Conservation (phyloP, 345 rosid genomes). For the Zanthoxylum bungeanum region DNA sequence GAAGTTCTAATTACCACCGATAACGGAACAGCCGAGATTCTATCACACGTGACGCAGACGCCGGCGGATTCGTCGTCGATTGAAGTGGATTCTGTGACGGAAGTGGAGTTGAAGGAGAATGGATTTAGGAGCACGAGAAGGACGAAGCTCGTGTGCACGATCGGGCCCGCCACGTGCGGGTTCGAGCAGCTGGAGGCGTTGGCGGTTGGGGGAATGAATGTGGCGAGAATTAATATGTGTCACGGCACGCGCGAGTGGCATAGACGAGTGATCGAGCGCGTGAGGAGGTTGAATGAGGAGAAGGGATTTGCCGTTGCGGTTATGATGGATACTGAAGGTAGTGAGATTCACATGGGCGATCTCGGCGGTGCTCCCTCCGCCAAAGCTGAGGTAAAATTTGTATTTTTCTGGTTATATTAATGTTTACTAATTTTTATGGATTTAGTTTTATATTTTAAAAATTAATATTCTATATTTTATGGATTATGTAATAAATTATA, state of each 20-base stretch:
- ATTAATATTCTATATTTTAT: neutral
- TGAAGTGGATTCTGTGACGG: conserved; percentile 91
- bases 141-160: conserved; percentile 93
- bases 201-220: conserved; percentile 98
- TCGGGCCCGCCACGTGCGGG: conserved; percentile 88
- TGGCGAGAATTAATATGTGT: conserved; percentile 94
- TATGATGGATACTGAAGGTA: conserved; percentile 99
- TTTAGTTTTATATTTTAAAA: neutral
- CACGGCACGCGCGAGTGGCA: conserved; percentile 98
- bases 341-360: conserved; percentile 99
- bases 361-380: conserved; percentile 83
- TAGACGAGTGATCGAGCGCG: conserved; percentile 68
- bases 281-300: conserved; percentile 84
- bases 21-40: conserved; percentile 43
- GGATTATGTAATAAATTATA: neutral
- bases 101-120: conserved; percentile 94
- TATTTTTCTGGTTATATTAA: neutral
- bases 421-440: no score
- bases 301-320: conserved; percentile 96
- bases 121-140: conserved; percentile 97
- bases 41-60: neutral
- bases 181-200: conserved; percentile 86
- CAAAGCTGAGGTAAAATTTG: conserved; percentile 70
- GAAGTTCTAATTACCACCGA: conserved; percentile 47
- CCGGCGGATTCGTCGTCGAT: conserved; percentile 34